Evolutionary conservation across 345 rosid genomes (phyloP).

Genomic region (Populus simonii): DNA sequence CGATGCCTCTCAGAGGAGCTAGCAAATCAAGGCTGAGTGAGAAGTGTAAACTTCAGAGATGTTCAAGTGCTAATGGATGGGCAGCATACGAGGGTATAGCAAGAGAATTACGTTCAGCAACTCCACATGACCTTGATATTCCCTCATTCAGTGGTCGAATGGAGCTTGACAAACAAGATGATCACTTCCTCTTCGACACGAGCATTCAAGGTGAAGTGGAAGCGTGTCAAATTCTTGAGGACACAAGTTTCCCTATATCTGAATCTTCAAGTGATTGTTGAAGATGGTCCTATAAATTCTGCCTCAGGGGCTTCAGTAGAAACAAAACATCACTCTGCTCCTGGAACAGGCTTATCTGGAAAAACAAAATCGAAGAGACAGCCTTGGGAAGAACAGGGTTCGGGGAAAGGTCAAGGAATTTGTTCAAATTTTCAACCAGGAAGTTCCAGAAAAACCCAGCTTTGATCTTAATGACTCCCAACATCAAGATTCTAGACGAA

Average conservation of each 20-base stretch:
- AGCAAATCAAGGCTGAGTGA: constrained; percentile 38
- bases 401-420: constrained; percentile 78
- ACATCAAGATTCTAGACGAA: constrained; percentile 41
- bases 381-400: constrained; percentile 35
- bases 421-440: constrained; percentile 68
- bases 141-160: constrained; percentile 1
- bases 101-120: constrained; percentile 6
- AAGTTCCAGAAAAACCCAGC: constrained; percentile 35
- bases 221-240: constrained; percentile 18
- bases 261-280: constrained; percentile 2
- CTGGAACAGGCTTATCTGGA: constrained; percentile 18
- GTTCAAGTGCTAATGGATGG: constrained; percentile 28
- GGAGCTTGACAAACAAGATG: constrained; percentile 17
- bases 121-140: constrained; percentile 12
- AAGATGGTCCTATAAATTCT: constrained; percentile 5
- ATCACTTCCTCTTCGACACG: constrained; percentile 2
- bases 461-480: constrained; percentile 22
- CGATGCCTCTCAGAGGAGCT: constrained; percentile 40
- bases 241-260: neutral
- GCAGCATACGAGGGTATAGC: constrained; percentile 21
- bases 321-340: constrained; percentile 12
- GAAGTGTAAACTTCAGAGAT: constrained; percentile 38
- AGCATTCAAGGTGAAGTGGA: constrained; percentile 10
- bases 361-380: constrained; percentile 22
- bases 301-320: constrained; percentile 8